A percentile compares a stretch with the other conserved stretches of the same genome.
phyloP scores from a whole-genome alignment of 2,329 filamentous ascomycete genomes.

The Colletotrichum sp. region DNA sequence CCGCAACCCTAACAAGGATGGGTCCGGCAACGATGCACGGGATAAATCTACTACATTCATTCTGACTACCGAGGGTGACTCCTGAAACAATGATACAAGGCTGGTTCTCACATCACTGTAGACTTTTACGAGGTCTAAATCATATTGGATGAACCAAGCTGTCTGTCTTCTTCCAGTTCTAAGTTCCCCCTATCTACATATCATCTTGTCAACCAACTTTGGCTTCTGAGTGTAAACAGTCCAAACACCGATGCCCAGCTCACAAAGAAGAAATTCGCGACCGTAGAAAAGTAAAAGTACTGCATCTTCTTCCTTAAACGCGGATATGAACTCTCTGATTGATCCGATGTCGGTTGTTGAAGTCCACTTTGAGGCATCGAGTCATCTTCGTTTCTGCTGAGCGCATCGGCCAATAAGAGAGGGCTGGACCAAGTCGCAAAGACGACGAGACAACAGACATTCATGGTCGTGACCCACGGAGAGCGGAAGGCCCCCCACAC shows the following conservation, averaged over 20 bases:
- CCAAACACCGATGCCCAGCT: neutral
- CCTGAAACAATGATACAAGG: accelerated
- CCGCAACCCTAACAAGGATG: neutral
- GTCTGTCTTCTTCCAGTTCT: too few relatives aligned
- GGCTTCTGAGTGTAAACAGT: neutral
- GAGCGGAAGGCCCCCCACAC: neutral
- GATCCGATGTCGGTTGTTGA: neutral
- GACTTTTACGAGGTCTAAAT: neutral
- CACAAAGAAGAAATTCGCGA: neutral
- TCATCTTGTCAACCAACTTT: constrained; percentile 2
- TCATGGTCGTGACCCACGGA: neutral
- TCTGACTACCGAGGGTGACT: neutral
- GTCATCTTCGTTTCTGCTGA: neutral
- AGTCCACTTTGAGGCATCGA: neutral
- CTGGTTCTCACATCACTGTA: neutral
- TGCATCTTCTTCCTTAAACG: neutral
- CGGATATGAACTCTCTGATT: neutral
- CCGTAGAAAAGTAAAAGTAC: neutral
- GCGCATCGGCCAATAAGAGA: neutral
- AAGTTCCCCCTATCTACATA: neutral
- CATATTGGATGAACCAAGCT: neutral
- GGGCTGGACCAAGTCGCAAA: constrained; percentile 1
- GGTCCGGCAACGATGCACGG: neutral
- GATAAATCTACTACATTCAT: neutral
- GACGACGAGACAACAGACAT: neutral